Evolutionary conservation across 2,329 filamentous ascomycete species (phyloP).

Genomic region (Xylariaceae sp.): DNA sequence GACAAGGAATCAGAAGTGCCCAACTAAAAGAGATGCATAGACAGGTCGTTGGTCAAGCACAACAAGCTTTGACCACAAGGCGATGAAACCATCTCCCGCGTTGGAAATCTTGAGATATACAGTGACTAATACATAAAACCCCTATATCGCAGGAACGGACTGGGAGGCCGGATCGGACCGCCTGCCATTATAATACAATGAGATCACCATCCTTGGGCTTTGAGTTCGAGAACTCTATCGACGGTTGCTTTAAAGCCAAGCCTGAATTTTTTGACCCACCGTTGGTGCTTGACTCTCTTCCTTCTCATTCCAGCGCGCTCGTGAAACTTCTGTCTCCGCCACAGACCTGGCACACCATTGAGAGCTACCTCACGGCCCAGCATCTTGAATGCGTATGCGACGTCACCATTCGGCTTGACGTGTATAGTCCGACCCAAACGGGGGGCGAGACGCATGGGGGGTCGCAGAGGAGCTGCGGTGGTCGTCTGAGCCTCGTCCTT

Average conservation of each 20-base stretch:
- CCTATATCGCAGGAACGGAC: slow-evolving; percentile 13
- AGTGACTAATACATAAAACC: slow-evolving; percentile 12
- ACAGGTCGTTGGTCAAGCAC: too few species aligned
- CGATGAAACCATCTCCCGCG: too few species aligned
- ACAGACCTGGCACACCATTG: slow-evolving; percentile 56
- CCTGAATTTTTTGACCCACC: slow-evolving; percentile 67
- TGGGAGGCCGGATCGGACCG: too few species aligned
- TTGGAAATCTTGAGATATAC: neutral
- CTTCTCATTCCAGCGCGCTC: slow-evolving; percentile 71
- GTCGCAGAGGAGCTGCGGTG: neutral
- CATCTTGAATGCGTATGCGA: slow-evolving; percentile 39
- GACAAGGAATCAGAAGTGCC: neutral
- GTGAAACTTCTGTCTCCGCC: slow-evolving; percentile 61
- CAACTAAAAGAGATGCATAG: too few species aligned
- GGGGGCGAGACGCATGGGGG: slow-evolving; percentile 35
- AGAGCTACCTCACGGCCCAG: slow-evolving; percentile 35
- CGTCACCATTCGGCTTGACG: slow-evolving; percentile 39
- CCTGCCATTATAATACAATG: slow-evolving; percentile 15
- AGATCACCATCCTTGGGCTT: slow-evolving; percentile 68
- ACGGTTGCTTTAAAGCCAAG: slow-evolving; percentile 61
- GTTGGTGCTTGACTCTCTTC: slow-evolving; percentile 65
- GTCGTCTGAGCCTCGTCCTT: too few species aligned
- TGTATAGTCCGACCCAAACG: slow-evolving; percentile 40
- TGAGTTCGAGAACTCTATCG: slow-evolving; percentile 61
- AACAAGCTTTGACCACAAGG: too few species aligned